phyloP scores from a whole-genome alignment of 495 filamentous ascomycete species.

The Aspergillus funiculosus region DNA sequence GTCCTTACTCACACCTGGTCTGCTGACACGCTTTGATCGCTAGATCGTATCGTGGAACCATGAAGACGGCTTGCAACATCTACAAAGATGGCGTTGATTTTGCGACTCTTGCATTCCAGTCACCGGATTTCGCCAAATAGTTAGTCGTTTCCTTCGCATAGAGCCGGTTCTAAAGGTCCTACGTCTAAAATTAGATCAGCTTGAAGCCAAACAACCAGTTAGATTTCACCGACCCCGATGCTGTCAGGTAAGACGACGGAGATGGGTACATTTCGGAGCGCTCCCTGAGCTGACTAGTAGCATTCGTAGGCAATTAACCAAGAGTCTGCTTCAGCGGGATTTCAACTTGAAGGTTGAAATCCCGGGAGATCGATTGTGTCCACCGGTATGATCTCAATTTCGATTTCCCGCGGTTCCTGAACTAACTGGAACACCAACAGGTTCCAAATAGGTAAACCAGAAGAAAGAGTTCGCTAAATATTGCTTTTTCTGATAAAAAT shows the following conservation, averaged over 20 bases:
- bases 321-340: slow-evolving; percentile 66
- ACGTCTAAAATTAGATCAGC: slow-evolving; percentile 26
- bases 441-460: slow-evolving; percentile 57
- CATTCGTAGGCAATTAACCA: slow-evolving; percentile 63
- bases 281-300: slow-evolving; percentile 2
- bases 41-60: slow-evolving; percentile 14
- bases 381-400: slow-evolving; percentile 55
- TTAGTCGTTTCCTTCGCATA: slow-evolving; percentile 23
- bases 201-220: slow-evolving; percentile 60
- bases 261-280: background rate
- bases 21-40: background rate
- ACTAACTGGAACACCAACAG: slow-evolving; percentile 27
- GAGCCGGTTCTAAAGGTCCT: background rate
- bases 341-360: slow-evolving; percentile 68
- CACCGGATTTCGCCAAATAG: slow-evolving; percentile 54
- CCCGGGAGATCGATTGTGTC: slow-evolving; percentile 76
- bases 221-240: slow-evolving; percentile 74
- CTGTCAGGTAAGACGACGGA: slow-evolving; percentile 52
- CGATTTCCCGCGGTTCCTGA: background rate
- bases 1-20: background rate
- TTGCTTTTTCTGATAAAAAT: slow-evolving; percentile 6
- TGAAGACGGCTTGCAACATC: slow-evolving; percentile 36
- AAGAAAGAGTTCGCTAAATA: background rate
- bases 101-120: slow-evolving; percentile 49
- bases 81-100: slow-evolving; percentile 64